Evolutionary conservation across 1,284 basidiomycete genomes (phyloP).

Genomic region (Heterobasidion occidentale): DNA sequence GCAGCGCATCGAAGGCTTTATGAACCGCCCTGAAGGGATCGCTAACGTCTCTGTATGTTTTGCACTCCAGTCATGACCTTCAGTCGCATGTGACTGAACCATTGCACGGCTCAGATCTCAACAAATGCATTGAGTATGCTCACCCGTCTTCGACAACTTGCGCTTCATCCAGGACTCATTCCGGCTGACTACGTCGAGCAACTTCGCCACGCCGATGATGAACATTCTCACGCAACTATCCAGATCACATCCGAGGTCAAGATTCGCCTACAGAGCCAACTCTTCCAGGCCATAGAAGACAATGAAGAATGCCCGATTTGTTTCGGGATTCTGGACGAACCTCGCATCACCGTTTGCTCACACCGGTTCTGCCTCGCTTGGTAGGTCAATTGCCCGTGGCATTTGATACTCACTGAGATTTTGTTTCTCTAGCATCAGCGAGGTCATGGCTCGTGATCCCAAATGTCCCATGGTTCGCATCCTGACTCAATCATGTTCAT

Average conservation of each 20-base stretch:
- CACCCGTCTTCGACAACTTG: constrained; percentile 82
- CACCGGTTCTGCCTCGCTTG: constrained; percentile 75
- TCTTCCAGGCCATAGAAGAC: constrained; percentile 70
- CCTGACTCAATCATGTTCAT: neutral
- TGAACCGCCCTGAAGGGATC: constrained; percentile 33
- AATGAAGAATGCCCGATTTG: constrained; percentile 83
- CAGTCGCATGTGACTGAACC: neutral
- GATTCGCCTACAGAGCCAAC: constrained; percentile 49
- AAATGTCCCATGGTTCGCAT: constrained; percentile 71
- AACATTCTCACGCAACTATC: constrained; percentile 23
- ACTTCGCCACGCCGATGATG: constrained; percentile 33
- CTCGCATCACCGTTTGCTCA: constrained; percentile 73
- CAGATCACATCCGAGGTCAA: constrained; percentile 43
- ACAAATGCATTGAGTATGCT: constrained; percentile 75
- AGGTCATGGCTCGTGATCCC: constrained; percentile 56
- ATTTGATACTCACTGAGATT: neutral
- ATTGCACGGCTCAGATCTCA: constrained; percentile 38
- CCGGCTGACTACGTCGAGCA: constrained; percentile 73
- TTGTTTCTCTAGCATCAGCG: constrained; percentile 43
- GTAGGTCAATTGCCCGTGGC: constrained; percentile 26
- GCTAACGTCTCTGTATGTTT: constrained; percentile 28
- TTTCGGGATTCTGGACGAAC: constrained; percentile 55
- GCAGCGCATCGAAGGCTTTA: constrained; percentile 50
- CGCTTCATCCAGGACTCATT: constrained; percentile 73
- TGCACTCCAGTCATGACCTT: neutral